A percentile compares a stretch with the other conserved stretches of the same genome.
Evolutionary conservation across 495 filamentous ascomycete species (phyloP).

Genomic region (Podospora pseudopauciseta): DNA sequence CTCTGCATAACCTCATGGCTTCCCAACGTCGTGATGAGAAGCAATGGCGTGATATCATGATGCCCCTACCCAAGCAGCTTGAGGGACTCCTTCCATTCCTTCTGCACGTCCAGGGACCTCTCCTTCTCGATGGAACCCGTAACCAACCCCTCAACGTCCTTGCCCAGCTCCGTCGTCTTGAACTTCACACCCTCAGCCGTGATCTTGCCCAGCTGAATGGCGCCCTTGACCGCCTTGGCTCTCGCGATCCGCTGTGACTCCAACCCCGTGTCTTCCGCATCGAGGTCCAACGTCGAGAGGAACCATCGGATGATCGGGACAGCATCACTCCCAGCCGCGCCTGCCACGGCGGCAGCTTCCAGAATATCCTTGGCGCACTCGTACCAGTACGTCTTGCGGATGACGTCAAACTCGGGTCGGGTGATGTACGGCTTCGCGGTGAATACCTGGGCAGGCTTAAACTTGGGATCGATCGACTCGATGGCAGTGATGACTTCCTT

Average conservation of each 20-base stretch:
- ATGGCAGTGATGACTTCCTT: constrained; percentile 29
- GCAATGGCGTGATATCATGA: not conserved
- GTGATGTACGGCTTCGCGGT: constrained; percentile 28
- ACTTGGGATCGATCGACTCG: constrained; percentile 16
- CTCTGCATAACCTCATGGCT: not conserved
- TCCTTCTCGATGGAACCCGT: constrained; percentile 34
- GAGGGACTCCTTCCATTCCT: constrained; percentile 30
- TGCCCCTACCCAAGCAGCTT: constrained; percentile 16
- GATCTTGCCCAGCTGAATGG: constrained; percentile 31
- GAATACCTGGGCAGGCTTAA: constrained; percentile 3
- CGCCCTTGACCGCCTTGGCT: constrained; percentile 35
- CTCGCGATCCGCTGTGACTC: constrained; percentile 41
- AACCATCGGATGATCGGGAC: constrained; percentile 31
- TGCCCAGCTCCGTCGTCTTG: constrained; percentile 16
- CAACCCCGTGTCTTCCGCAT: constrained; percentile 32
- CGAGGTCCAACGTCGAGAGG: constrained; percentile 37
- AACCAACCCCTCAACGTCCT: constrained; percentile 25
- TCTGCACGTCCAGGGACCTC: constrained; percentile 44
- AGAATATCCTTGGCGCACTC: constrained; percentile 30
- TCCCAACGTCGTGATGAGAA: not conserved
- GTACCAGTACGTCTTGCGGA: constrained; percentile 37
- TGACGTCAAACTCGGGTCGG: constrained; percentile 21
- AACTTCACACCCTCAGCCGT: constrained; percentile 5
- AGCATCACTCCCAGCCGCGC: constrained; percentile 21
- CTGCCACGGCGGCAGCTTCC: constrained; percentile 18